phyloP scores from a whole-genome alignment of 2,329 filamentous ascomycete genomes.

The Pseudogymnoascus sp. region DNA sequence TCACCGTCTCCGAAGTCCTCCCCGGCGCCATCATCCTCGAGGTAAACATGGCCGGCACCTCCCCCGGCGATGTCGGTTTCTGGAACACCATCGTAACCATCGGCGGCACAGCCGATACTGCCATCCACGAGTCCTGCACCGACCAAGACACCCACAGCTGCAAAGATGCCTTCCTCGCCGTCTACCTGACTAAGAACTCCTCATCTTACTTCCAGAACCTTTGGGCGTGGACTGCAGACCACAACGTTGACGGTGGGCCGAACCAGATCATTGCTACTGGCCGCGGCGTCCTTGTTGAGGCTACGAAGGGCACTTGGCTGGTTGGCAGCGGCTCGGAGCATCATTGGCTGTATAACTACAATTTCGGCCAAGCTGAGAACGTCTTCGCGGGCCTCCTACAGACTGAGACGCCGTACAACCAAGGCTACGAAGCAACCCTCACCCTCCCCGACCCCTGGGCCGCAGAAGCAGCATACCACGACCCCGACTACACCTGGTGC shows the following conservation, averaged over 20 bases:
- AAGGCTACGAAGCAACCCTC: constrained; percentile 32
- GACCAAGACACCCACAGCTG: constrained; percentile 30
- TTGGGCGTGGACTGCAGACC: constrained; percentile 40
- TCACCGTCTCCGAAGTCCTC: constrained; percentile 40
- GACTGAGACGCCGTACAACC: constrained; percentile 63
- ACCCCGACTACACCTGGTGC: constrained; percentile 27
- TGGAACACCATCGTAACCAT: constrained; percentile 39
- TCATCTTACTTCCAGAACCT: constrained; percentile 46
- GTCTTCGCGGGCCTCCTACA: constrained; percentile 57
- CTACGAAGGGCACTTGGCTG: constrained; percentile 42
- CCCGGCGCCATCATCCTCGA: constrained; percentile 36
- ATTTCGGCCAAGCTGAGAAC: constrained; percentile 45
- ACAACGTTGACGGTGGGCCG: constrained; percentile 40
- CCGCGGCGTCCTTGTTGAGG: constrained; percentile 39
- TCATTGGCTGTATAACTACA: constrained; percentile 43
- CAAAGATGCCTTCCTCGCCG: constrained; percentile 38
- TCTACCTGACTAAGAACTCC: constrained; percentile 39
- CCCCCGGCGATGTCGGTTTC: constrained; percentile 41
- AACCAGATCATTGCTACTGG: constrained; percentile 36
- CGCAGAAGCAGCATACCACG: constrained; percentile 20
- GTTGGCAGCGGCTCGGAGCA: constrained; percentile 44
- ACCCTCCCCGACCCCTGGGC: constrained; percentile 34
- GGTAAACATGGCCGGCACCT: constrained; percentile 41
- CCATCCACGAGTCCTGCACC: constrained; percentile 32
- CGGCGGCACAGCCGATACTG: constrained; percentile 36